Evolutionary conservation across 2,329 filamentous ascomycete genomes (phyloP).

Genomic region (Myriosclerotinia duriaeana): DNA sequence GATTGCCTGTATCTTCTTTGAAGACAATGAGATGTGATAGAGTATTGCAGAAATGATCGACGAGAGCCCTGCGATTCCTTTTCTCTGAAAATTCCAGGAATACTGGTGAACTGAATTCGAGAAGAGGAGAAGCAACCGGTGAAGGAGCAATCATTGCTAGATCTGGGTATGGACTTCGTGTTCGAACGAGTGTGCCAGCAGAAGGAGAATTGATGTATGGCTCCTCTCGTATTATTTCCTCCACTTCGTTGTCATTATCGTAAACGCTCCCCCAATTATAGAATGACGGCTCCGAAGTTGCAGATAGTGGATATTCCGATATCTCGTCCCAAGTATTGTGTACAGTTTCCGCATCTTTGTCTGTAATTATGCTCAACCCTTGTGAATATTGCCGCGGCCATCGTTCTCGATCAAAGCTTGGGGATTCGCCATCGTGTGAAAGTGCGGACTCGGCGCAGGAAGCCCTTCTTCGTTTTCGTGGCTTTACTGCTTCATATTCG

Average conservation of each 20-base stretch:
- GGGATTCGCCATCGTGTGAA: conserved; percentile 29
- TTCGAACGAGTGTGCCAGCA: conserved; percentile 28
- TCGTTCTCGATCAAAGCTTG: conserved; percentile 28
- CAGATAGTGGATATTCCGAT: conserved; percentile 31
- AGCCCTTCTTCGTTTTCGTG: conserved; percentile 32
- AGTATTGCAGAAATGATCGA: conserved; percentile 64
- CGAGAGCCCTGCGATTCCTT: conserved; percentile 54
- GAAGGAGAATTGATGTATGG: conserved; percentile 15
- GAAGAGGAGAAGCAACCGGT: conserved; percentile 35
- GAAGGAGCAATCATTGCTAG: conserved; percentile 38
- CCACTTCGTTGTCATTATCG: conserved; percentile 31
- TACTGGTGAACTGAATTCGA: conserved; percentile 53
- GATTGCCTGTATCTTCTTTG: conserved; percentile 61
- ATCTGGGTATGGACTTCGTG: conserved; percentile 38
- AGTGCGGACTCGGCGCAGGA: conserved; percentile 30
- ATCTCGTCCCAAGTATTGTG: conserved; percentile 32
- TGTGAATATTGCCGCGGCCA: conserved; percentile 34
- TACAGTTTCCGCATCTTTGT: conserved; percentile 19
- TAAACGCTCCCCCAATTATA: conserved; percentile 31
- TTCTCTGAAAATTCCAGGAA: conserved; percentile 58
- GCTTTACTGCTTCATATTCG: conserved; percentile 40
- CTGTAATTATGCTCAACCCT: conserved; percentile 25
- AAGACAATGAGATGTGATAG: conserved; percentile 68
- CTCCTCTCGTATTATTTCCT: conserved; percentile 34
- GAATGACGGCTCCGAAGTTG: conserved; percentile 29